Conservation (phyloP, 176 grass and related monocot species). For the Carex myosuroides region DNA sequence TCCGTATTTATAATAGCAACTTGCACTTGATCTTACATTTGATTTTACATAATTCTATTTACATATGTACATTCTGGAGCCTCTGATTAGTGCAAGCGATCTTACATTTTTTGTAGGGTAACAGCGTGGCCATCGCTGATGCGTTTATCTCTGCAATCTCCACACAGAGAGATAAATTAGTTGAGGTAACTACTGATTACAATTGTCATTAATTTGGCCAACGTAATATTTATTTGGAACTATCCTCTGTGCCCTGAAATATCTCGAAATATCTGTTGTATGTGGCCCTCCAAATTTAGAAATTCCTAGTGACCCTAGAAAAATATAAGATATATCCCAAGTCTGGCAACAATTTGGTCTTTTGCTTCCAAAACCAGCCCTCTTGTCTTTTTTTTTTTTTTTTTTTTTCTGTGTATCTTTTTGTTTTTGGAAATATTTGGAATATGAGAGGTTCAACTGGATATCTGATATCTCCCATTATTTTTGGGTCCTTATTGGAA, state of each 20-base stretch:
- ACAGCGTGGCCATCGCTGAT: constrained; percentile 37
- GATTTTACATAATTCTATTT: background rate
- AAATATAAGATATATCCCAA: background rate
- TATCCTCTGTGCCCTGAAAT: background rate
- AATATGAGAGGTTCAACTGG: background rate
- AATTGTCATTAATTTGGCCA: background rate
- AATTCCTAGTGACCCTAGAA: background rate
- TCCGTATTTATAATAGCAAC: background rate
- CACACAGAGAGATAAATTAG: constrained; percentile 26
- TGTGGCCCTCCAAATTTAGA: background rate
- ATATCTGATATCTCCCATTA: background rate
- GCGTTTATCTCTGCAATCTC: constrained; percentile 32
- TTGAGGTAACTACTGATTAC: constrained; percentile 34
- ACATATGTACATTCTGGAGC: background rate
- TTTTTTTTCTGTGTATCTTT: background rate
- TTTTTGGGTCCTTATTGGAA: background rate
- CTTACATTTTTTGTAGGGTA: constrained; percentile 40
- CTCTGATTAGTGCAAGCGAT: background rate
- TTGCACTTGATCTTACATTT: background rate
- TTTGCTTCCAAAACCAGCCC: background rate
- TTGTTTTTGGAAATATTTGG: background rate
- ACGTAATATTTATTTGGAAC: background rate
- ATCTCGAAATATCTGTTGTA: background rate
- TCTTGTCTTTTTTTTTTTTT: background rate
- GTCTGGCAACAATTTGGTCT: background rate